These are phyloP conservation scores for Laetiporus sulphureus DNA, from an alignment of 1,284 basidiomycete species.

Conservation along the genomic window DNA sequence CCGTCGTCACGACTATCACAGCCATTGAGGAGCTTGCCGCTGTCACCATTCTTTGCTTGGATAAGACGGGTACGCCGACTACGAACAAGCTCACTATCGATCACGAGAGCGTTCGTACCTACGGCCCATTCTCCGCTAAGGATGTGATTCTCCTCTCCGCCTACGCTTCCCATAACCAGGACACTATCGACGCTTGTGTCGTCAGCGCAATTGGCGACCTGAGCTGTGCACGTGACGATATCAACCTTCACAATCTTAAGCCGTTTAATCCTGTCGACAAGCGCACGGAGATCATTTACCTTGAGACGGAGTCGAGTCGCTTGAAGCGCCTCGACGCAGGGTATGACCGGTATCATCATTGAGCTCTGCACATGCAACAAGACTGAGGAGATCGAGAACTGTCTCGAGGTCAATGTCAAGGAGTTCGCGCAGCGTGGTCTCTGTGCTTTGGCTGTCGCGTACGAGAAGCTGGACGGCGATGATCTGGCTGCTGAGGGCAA, in stretches of 20 bases:
- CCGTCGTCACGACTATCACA: conserved; percentile 96
- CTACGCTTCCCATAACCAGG: conserved; percentile 97
- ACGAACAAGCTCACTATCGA: conserved; percentile 99
- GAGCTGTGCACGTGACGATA: conserved; percentile 77
- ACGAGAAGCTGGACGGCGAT: conserved; percentile 85
- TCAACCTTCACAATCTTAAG: conserved; percentile 97
- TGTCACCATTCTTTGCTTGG: conserved; percentile 94
- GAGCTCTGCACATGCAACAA: conserved; percentile 96
- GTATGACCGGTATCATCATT: conserved; percentile 97
- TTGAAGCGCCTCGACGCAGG: conserved; percentile 98
- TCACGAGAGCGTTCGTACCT: conserved; percentile 86
- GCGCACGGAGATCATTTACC: conserved; percentile 97
- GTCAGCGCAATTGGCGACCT: conserved; percentile 76
- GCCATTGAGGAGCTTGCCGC: conserved; percentile 96
- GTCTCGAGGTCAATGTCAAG: conserved; percentile 90
- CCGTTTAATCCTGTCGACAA: conserved; percentile 99
- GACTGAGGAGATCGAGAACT: conserved; percentile 85
- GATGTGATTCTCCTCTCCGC: conserved; percentile 91
- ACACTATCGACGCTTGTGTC: conserved; percentile 90
- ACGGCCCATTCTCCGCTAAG: conserved; percentile 83
- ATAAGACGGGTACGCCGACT: conserved; percentile 96
- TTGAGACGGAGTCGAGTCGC: conserved; percentile 87
- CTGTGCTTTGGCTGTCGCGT: conserved; percentile 93
- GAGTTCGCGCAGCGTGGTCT: conserved; percentile 95
- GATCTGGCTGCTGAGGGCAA: conserved; percentile 82